A percentile compares a stretch with the other conserved stretches of the same genome.
Conservation (phyloP, 768 basidiomycete genomes). For the Phlebiopsis gigantea region DNA sequence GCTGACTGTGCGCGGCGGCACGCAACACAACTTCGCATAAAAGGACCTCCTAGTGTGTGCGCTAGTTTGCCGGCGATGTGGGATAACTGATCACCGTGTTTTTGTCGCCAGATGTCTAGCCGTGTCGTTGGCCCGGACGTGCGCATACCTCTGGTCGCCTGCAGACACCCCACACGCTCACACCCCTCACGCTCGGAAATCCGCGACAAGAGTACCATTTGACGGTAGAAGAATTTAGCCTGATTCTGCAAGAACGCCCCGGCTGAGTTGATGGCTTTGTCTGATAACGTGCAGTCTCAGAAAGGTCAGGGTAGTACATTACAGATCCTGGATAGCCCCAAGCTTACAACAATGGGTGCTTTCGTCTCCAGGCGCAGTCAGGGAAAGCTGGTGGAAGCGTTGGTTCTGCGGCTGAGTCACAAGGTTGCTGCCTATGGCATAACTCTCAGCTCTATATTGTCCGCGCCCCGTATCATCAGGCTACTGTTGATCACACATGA, state of each 20-base stretch:
- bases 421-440: constrained; percentile 1
- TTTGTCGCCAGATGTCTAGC: neutral
- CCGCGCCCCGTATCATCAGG: neutral
- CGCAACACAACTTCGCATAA: neutral
- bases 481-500: neutral
- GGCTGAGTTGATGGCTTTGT: neutral
- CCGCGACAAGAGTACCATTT: neutral
- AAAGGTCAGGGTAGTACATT: neutral
- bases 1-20: neutral
- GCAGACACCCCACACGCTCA: too few relatives aligned
- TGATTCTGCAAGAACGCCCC: constrained; percentile 1
- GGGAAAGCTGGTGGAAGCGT: neutral
- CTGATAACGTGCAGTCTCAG: constrained; percentile 1
- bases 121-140: too few relatives aligned
- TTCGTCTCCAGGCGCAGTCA: constrained; percentile 1
- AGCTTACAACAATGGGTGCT: neutral
- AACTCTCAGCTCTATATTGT: constrained; percentile 1
- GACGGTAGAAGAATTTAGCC: neutral
- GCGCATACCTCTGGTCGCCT: too few relatives aligned
- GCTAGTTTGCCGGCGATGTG: too few relatives aligned
- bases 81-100: neutral
- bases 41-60: neutral
- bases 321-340: neutral
- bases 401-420: neutral
- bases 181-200: neutral